Base-by-base conservation (phyloP, 257 asterid genomes). In the Gentiana macrophylla region DNA sequence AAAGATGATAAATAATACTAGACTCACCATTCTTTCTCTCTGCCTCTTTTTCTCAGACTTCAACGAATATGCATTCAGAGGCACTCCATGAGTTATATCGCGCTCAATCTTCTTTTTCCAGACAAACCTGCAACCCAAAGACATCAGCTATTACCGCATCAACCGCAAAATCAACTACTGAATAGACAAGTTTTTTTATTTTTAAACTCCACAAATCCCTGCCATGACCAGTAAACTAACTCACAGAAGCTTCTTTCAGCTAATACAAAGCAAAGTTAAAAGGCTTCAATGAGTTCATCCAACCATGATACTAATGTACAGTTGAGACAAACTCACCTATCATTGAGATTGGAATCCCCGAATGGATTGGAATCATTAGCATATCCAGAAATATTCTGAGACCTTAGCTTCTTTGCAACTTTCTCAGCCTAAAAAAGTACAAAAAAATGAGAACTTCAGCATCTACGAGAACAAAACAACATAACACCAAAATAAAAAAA, bases 351-450 rank as follows among this genome's bases (percentile, higher is more conserved):
- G 32, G 95, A 73, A 78, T 86, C 97, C 4, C 94, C 90, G 61
- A 89, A 86, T 12, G 94, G 97, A 65, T 86, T 89, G 2, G 97
- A 86, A 60, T 89, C 95, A 44, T 89, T 89, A 4, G 89, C 81
- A 62, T 89, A 89, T 34, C 95, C 94, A 8, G 90, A 62, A 12
- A 81, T 80, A 1, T 74, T 65, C 64, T 77, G 84, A 11, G 79
- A 56, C 74, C 78, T 89, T 83, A 87, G 55, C 53, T 76, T 82
- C 68, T 87, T 82, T 1, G 96, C 89, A 53, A 64, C 82, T 70
- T 84, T 87, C 76, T 58, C 32, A n/a, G 89, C 24, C 24, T 24
- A 24, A 24, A 24, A 24, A 24, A 24, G 24, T 24, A 43, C 36
- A 50, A 24, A 24, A 15, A 24, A 24, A 24, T 24, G 24, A 24